phyloP scores from a whole-genome alignment of 2,329 filamentous ascomycete genomes.

The Aspergillus awamori region DNA sequence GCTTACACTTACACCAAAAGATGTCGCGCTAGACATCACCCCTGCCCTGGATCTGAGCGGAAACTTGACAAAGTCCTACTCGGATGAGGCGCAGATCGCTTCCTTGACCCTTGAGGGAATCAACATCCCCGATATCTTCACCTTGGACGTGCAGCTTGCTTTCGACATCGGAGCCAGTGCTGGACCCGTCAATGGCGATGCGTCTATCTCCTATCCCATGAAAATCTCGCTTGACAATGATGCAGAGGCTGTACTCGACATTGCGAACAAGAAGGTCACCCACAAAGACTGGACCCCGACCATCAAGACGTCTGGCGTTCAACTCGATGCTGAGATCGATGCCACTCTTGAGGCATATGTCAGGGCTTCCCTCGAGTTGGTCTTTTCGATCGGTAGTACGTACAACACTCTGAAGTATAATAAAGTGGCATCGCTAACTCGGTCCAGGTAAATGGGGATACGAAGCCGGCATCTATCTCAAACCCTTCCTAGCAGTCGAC shows the following conservation, averaged over 20 bases:
- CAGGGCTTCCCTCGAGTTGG: constrained; percentile 21
- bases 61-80: constrained; percentile 19
- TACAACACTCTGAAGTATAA: neutral
- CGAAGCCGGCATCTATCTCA: constrained; percentile 23
- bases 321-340: constrained; percentile 21
- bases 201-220: constrained; percentile 16
- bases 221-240: constrained; percentile 24
- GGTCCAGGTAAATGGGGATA: constrained; percentile 18
- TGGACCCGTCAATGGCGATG: constrained; percentile 25
- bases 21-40: constrained; percentile 20
- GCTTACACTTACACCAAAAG: constrained; percentile 19
- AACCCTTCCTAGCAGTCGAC: constrained; percentile 18
- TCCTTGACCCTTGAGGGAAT: constrained; percentile 26
- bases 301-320: constrained; percentile 14
- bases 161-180: constrained; percentile 22
- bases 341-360: constrained; percentile 16
- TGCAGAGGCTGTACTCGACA: constrained; percentile 24
- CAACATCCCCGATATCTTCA: constrained; percentile 22
- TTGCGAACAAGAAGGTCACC: constrained; percentile 21
- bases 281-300: constrained; percentile 21
- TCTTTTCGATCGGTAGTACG: constrained; percentile 18
- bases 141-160: constrained; percentile 23
- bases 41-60: constrained; percentile 24
- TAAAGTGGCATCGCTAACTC: constrained; percentile 1
- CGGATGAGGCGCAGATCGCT: constrained; percentile 20